These are phyloP conservation scores for Scheffersomyces lignicola DNA, from an alignment of 1,139 yeast genomes.

Conservation along the genomic window DNA sequence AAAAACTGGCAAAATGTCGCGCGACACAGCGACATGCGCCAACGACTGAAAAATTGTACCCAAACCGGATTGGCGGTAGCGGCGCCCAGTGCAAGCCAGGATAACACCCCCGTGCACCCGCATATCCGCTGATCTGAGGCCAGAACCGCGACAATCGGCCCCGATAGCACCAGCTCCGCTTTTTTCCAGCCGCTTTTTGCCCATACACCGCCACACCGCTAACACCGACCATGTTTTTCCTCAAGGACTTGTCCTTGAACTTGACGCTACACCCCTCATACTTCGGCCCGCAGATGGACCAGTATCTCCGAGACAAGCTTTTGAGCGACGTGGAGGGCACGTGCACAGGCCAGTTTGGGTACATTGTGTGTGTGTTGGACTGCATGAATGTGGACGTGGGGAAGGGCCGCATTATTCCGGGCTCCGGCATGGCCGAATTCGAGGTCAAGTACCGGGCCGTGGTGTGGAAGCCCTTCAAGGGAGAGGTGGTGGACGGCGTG, in stretches of 20 bases:
- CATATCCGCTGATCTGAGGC: no score
- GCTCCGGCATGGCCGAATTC: constrained; percentile 91
- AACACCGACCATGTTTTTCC: constrained; percentile 37
- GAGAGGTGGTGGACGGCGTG: constrained; percentile 96
- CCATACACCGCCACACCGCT: background rate
- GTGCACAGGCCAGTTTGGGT: constrained; percentile 98
- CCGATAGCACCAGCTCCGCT: no score
- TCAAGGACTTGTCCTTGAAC: constrained; percentile 86
- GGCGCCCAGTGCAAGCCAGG: no score
- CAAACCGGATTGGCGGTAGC: no score
- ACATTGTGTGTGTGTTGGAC: constrained; percentile 92
- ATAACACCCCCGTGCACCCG: no score
- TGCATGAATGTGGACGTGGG: constrained; percentile 95
- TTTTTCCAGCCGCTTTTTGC: background rate
- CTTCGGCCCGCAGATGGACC: constrained; percentile 98
- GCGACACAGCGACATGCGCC: no score
- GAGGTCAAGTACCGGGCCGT: constrained; percentile 95
- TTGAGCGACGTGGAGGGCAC: constrained; percentile 97
- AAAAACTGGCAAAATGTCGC: no score
- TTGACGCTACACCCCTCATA: constrained; percentile 95
- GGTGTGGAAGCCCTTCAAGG: constrained; percentile 98
- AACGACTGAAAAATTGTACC: no score
- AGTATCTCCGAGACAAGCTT: constrained; percentile 82
- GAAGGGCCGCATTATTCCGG: constrained; percentile 87
- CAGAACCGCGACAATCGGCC: no score